Conservation (phyloP, 495 filamentous ascomycete species). For the Neurospora sp. region DNA sequence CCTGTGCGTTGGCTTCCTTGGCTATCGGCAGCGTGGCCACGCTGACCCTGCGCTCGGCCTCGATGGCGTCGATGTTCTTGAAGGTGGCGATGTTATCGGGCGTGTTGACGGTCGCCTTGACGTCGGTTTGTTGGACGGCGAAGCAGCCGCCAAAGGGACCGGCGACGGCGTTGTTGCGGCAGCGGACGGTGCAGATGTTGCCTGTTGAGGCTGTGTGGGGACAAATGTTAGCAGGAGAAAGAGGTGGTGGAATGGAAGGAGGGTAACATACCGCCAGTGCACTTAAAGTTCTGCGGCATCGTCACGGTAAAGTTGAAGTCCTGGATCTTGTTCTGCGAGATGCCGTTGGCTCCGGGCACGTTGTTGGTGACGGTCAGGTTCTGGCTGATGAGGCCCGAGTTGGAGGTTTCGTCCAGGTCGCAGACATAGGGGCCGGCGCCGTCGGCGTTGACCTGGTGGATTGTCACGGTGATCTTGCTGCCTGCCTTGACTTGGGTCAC, state of each 20-base stretch:
- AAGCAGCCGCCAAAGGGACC: constrained; percentile 47
- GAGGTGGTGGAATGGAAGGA: background rate
- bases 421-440: constrained; percentile 45
- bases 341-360: constrained; percentile 35
- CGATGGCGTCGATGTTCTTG: constrained; percentile 20
- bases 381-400: constrained; percentile 31
- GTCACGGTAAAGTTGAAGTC: constrained; percentile 36
- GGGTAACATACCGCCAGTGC: constrained; percentile 26
- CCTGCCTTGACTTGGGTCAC: constrained; percentile 36
- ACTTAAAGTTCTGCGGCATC: constrained; percentile 31
- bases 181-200: constrained; percentile 47
- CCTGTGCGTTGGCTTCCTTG: constrained; percentile 25
- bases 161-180: constrained; percentile 45
- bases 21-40: constrained; percentile 26
- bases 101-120: constrained; percentile 23
- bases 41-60: constrained; percentile 22
- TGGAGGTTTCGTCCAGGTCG: constrained; percentile 35
- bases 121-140: constrained; percentile 35
- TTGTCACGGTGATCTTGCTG: constrained; percentile 29
- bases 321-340: constrained; percentile 35
- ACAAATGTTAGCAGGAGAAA: background rate
- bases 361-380: constrained; percentile 36
- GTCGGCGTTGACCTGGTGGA: constrained; percentile 48
- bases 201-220: constrained; percentile 25
- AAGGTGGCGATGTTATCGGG: constrained; percentile 18